Base-by-base conservation (phyloP, 2,329 filamentous ascomycete species). In the Colletotrichum endophyticum region DNA sequence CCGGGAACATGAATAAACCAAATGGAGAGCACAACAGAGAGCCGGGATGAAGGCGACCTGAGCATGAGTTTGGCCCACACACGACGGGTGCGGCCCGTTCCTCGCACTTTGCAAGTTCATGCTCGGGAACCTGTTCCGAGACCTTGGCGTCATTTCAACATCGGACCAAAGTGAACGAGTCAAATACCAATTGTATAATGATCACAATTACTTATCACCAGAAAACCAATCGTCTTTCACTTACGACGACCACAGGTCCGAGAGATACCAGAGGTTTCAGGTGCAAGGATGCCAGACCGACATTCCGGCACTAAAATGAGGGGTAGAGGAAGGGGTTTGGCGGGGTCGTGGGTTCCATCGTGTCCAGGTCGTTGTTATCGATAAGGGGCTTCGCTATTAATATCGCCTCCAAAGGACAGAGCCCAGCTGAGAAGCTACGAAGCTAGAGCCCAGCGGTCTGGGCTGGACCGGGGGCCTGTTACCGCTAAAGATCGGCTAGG, bases 231-330 rank as follows among this genome's bases (percentile, higher is more conserved):
- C 44, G 19, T 34, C 32, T 32, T 32, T 34, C 59, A 34, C 59
- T 1, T 22, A 15, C 13, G 22, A 61, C 28, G 27, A 34, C 59
- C 27, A 32, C 19, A 15, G 19, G 59, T 36, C 32, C 36, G 16
- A 32, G 39, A 66, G 63, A 25, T 34, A 25, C 62, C 59, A n/a
- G 27, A 62, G 28, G 25, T 62, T 30, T 53, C 36, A 66, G 15
- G 9, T 34, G 57, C 68, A 70, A 59, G 68, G 68, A 70, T 70
- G 19, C 34, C 68, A 70, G 68, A 70, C 68, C 68, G 68, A 70
- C 68, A 70, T 53, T 63, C 57, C 27, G 57, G 57, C 68, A 70
- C 67, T 70, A 70, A 53, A 70, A 70, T 63, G 68, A 70, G 68
- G 68, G 68, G 68, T 70, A 63, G 34, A 62, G 34, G 39, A 34